phyloP scores from a whole-genome alignment of 306 rosid genomes.

The Mimosa pudica region DNA sequence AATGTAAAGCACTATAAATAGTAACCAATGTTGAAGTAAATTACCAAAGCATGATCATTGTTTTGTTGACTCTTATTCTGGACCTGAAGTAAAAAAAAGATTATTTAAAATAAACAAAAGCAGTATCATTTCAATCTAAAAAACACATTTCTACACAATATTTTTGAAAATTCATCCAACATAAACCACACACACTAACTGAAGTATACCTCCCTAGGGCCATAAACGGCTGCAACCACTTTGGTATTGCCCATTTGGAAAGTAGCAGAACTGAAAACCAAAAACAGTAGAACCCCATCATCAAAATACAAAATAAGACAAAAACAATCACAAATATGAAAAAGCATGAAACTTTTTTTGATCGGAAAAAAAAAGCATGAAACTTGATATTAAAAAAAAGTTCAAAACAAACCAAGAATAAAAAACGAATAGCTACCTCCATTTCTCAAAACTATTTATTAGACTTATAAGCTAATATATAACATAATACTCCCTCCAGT shows the following conservation, averaged over 20 bases:
- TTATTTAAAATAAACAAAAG: neutral
- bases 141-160: neutral
- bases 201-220: conserved; percentile 77
- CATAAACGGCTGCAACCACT: conserved; percentile 91
- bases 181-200: neutral
- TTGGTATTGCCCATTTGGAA: conserved; percentile 97
- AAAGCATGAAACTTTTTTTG: neutral
- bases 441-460: too few species aligned
- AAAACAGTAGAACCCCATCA: neutral
- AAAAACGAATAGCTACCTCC: neutral
- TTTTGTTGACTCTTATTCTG: conserved; percentile 78
- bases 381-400: neutral
- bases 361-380: neutral
- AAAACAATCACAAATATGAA: neutral
- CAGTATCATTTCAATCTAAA: conserved; percentile 10
- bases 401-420: neutral
- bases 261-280: conserved; percentile 63
- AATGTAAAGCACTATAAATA: neutral
- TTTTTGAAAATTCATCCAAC: neutral
- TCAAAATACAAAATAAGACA: conserved; percentile 17
- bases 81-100: conserved; percentile 53
- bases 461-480: too few species aligned
- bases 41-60: conserved; percentile 74
- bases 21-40: neutral
- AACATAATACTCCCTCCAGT: too few species aligned